A percentile compares a stretch with the other conserved stretches of the same genome.
Conservation (phyloP, 495 filamentous ascomycete genomes). For the Lindgomyces ingoldianus region DNA sequence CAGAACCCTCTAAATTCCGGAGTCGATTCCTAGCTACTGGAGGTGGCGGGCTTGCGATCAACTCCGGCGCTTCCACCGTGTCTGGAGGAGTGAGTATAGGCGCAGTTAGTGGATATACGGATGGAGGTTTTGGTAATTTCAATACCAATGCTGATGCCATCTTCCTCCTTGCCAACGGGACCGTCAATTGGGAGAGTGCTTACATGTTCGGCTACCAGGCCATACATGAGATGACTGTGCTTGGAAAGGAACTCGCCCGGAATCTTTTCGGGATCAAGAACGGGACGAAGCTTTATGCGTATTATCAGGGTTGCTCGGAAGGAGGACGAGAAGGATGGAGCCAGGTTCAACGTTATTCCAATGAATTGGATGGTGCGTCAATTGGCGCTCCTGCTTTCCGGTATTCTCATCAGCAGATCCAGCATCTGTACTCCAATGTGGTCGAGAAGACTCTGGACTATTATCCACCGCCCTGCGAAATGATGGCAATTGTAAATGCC, state of each 20-base stretch:
- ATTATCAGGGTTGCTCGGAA: slow-evolving; percentile 57
- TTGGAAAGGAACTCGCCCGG: slow-evolving; percentile 48
- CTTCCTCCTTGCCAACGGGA: slow-evolving; percentile 49
- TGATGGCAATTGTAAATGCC: slow-evolving; percentile 53
- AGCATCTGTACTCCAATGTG: slow-evolving; percentile 50
- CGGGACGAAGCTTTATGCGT: slow-evolving; percentile 52
- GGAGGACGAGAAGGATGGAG: slow-evolving; percentile 57
- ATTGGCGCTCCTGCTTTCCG: slow-evolving; percentile 57
- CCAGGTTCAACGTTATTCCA: slow-evolving; percentile 55
- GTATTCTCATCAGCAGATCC: slow-evolving; percentile 53
- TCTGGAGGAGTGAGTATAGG: slow-evolving; percentile 50
- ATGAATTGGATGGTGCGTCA: slow-evolving; percentile 54
- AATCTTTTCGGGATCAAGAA: slow-evolving; percentile 41
- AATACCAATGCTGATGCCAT: slow-evolving; percentile 41
- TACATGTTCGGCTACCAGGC: slow-evolving; percentile 56
- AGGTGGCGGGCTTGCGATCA: slow-evolving; percentile 52
- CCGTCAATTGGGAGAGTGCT: slow-evolving; percentile 48
- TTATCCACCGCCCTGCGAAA: slow-evolving; percentile 55
- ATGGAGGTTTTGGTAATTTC: slow-evolving; percentile 54
- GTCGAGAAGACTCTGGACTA: slow-evolving; percentile 54
- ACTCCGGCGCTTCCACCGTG: slow-evolving; percentile 44
- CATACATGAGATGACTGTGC: slow-evolving; percentile 40
- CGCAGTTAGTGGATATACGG: slow-evolving; percentile 50
- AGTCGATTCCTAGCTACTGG: slow-evolving; percentile 52
- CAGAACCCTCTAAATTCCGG: slow-evolving; percentile 46